These are phyloP conservation scores for Hirschfeldia incana DNA, from an alignment of 345 rosid species.

Conservation along the genomic window DNA sequence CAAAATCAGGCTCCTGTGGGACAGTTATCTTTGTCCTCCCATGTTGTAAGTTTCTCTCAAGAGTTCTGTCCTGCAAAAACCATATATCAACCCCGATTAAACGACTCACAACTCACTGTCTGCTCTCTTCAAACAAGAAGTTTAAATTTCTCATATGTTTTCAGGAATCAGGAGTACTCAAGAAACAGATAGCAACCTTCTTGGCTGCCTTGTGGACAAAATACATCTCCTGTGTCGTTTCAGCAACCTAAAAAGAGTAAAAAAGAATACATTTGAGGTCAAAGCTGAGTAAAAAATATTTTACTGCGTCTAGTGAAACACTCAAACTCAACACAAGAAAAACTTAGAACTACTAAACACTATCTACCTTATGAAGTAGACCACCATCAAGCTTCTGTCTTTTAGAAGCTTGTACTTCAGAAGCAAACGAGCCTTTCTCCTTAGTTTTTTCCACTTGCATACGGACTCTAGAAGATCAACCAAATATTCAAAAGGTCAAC, in stretches of 20 bases:
- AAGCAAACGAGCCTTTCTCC: constrained; percentile 48
- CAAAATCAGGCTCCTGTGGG: constrained; percentile 91
- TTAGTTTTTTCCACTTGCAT: constrained; percentile 37
- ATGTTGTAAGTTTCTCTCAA: constrained; percentile 45
- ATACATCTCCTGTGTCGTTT: constrained; percentile 52
- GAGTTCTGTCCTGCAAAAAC: constrained; percentile 53
- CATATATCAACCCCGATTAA: not conserved
- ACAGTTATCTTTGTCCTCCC: constrained; percentile 64
- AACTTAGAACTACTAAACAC: not conserved
- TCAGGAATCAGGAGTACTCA: not conserved
- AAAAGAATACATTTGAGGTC: constrained; percentile 21
- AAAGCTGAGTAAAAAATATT: not conserved
- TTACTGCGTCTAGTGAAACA: not conserved
- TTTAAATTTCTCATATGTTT: not conserved
- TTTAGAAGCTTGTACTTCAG: constrained; percentile 86
- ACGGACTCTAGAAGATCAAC: constrained; percentile 27
- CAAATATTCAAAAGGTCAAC: not conserved
- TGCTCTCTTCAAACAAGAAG: not conserved
- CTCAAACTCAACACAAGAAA: not conserved
- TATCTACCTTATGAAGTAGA: constrained; percentile 62
- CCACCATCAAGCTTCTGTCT: constrained; percentile 97
- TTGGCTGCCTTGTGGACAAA: constrained; percentile 80
- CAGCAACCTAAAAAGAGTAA: constrained; percentile 56
- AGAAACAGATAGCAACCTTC: constrained; percentile 49
- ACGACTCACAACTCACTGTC: not conserved